Evolutionary conservation across 495 filamentous ascomycete genomes (phyloP).

Genomic region (Aspergillus homomorphus): DNA sequence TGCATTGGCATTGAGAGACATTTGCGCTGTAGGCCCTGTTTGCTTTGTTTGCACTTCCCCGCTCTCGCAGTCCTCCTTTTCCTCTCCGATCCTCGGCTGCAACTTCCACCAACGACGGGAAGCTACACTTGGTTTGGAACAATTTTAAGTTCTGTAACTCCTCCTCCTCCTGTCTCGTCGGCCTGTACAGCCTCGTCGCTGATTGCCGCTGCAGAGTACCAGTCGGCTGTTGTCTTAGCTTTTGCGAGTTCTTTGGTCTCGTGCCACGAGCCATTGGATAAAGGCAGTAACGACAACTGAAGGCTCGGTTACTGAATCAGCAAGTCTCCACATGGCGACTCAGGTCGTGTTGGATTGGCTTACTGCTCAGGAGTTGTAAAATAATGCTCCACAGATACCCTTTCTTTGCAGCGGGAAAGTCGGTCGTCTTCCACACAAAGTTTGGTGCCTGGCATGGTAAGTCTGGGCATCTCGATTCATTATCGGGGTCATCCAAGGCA

Average conservation of each 20-base stretch:
- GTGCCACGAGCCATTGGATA: background rate
- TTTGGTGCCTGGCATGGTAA: constrained; percentile 27
- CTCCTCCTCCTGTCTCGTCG: background rate
- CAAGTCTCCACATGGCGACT: background rate
- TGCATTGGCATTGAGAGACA: no score
- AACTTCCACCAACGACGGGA: background rate
- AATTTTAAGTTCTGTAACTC: background rate
- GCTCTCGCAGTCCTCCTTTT: background rate
- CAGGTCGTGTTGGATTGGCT: background rate
- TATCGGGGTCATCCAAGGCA: background rate
- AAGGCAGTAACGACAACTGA: background rate
- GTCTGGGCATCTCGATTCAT: background rate
- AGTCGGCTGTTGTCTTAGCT: background rate
- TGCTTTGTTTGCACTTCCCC: background rate
- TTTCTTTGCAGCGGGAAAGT: constrained; percentile 32
- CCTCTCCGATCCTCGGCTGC: background rate
- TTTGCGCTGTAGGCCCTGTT: no score
- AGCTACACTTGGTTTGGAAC: background rate
- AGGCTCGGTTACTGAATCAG: background rate
- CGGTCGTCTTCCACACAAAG: constrained; percentile 40
- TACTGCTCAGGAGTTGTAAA: constrained; percentile 25
- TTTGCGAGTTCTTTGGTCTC: background rate
- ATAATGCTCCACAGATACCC: constrained; percentile 34
- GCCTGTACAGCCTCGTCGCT: background rate
- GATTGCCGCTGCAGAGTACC: background rate